Base-by-base conservation (phyloP, 1,284 basidiomycete genomes). In the Vanrija humicola region DNA sequence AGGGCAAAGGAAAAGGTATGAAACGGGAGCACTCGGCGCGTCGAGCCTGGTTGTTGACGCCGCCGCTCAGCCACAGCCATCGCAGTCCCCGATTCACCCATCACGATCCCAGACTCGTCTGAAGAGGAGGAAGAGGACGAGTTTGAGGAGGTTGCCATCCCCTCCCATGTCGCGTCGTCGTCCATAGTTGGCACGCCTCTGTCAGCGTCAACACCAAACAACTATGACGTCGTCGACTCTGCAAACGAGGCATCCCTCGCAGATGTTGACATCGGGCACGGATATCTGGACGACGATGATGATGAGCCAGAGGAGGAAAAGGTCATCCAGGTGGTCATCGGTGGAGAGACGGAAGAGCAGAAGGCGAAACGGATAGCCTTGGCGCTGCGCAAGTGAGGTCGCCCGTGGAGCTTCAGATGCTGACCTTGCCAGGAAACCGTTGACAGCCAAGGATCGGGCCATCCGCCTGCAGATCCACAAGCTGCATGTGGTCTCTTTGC, bases 401-500 rank as follows among this genome's bases (percentile, higher is more conserved):
- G 10, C 6, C n/a, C 0, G 16, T 8, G 26, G 21, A 5, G 21
- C 21, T n/a, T n/a, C 21, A 23, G 21, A 23, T 23, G 42, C 54
- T 59, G 46, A 56, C 47, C 8, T 16, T 19, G 12, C 12, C 50
- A 75, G 74, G 45, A 77, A 74, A 59, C 74, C 74, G 3, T 62
- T 76, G 59, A 77, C 76, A 0, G 70, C 78, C 8, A 72, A 73
- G 48, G 88, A 92, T 67, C 83, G 90, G 12, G 78, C 86, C 19
- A 72, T 86, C 12, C 82, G 91, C 21, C 83, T 93, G 43, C 83
- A 87, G 56, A 85, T 84, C 52, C 92, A 96, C 78, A 93, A 94
- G 75, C 78, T 90, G 14, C 93, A 97, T 67, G 89, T 89, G 3
- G 77, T 96, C 5, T 78, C 83, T 15, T 80, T 97, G 8, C 81